Percentiles rank a stretch among this genome's conserved stretches.
phyloP scores from a whole-genome alignment of 768 basidiomycete species.

The Tulasnella sp. region DNA sequence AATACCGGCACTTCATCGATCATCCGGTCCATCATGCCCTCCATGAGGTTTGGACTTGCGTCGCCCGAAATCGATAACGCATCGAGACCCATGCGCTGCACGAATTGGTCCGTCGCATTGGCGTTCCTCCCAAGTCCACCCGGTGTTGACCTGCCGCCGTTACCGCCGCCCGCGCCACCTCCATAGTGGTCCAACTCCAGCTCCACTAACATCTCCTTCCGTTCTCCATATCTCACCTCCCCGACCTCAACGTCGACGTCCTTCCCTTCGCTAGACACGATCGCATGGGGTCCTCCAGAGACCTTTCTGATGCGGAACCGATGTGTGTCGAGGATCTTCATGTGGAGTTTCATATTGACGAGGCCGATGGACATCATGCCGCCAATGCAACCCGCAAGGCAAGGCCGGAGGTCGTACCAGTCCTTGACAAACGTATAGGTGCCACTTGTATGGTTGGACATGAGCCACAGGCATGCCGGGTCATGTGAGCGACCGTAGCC shows the following conservation, averaged over 20 bases:
- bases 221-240: slow-evolving; percentile 91
- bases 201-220: slow-evolving; percentile 95
- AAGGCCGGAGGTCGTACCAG: slow-evolving; percentile 87
- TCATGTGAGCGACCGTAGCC: slow-evolving; percentile 97
- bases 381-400: slow-evolving; percentile 88
- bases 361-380: slow-evolving; percentile 95
- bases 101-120: slow-evolving; percentile 84
- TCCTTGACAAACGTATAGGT: slow-evolving; percentile 98
- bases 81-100: slow-evolving; percentile 76
- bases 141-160: slow-evolving; percentile 10
- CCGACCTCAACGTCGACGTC: slow-evolving; percentile 93
- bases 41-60: slow-evolving; percentile 52
- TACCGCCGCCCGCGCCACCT: slow-evolving; percentile 32
- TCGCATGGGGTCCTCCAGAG: slow-evolving; percentile 76
- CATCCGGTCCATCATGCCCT: slow-evolving; percentile 93
- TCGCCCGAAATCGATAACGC: slow-evolving; percentile 54
- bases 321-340: slow-evolving; percentile 82
- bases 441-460: slow-evolving; percentile 95
- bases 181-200: slow-evolving; percentile 70
- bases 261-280: slow-evolving; percentile 83
- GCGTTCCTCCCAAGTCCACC: slow-evolving; percentile 27
- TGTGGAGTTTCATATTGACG: slow-evolving; percentile 87
- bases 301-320: slow-evolving; percentile 93
- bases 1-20: slow-evolving; percentile 96
- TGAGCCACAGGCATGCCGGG: slow-evolving; percentile 94